Evolutionary conservation across 306 rosid genomes (phyloP), one percentile per base, ranked within the genome.

Genomic region (Lupinus albus): DNA sequence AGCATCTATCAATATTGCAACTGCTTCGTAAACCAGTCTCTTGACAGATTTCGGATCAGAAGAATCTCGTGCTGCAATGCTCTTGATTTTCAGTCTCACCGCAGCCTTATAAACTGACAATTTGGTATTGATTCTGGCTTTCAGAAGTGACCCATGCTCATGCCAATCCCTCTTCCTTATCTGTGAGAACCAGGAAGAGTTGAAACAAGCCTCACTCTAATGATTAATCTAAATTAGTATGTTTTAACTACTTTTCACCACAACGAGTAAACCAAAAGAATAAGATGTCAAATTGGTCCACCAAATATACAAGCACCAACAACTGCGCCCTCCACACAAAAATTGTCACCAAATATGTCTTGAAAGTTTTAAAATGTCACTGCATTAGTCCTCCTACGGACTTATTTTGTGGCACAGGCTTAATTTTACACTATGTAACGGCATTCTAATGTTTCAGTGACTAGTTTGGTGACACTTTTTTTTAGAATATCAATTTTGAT

Each of bases 131-230:
- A 93, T 90, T 81, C 96, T 89, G 13, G 82, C 84, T 79, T 93
- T 93, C 64, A 90, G 76, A 74, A 78, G 80, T n/a, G 85, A 78
- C 41, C 99, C 99, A 66, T 89, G 96, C 73, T 93, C 97, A 15
- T 79, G 88, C 99, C 99, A 93, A 47, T 93, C 97, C 73, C 90
- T 86, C 88, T 90, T 93, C 86, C 88, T 83, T 73, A 93, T 93
- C 99, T 93, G 94, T 78, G 68, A 66, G 82, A 49, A 51, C 30
- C 66, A 18, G 46, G 77, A 71, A 55, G 36, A 50, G 12, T 58
- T 54, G n/a, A 75, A 78, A 67, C 53, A 68, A 41, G 16, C 13
- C 62, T 64, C 82, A 17, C 61, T 44, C 77, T 30, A 35, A 16
- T 49, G 8, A 64, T 53, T 41, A 58, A 42, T 42, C 55, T 53